Percentiles rank a stretch among this genome's conserved stretches.
Evolutionary conservation across 306 rosid species (phyloP).

Genomic region (Pyrus communis): DNA sequence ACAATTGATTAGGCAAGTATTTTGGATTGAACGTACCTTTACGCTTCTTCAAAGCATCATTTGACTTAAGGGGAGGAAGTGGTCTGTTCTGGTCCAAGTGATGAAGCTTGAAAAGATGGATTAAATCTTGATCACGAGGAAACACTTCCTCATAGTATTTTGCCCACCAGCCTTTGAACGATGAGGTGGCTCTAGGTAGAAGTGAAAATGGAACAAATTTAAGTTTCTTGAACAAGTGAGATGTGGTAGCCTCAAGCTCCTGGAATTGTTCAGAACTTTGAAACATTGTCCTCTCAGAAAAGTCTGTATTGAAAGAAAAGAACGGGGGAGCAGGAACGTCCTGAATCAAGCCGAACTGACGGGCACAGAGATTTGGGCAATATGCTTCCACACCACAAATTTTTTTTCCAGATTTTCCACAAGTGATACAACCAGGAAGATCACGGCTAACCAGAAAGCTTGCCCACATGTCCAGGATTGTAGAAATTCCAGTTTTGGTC

Average conservation of each 20-base stretch:
- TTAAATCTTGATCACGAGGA: background rate
- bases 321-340: background rate
- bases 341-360: constrained; percentile 1
- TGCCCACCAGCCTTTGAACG: constrained; percentile 1
- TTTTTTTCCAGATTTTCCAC: background rate
- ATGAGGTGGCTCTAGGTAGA: background rate
- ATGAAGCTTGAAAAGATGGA: background rate
- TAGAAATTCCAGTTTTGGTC: background rate
- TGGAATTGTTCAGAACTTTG: background rate
- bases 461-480: background rate
- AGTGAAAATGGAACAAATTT: background rate
- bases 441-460: constrained; percentile 4
- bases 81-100: background rate
- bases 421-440: background rate
- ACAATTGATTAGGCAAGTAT: background rate
- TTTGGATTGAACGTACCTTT: background rate
- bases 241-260: background rate
- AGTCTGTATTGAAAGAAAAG: background rate
- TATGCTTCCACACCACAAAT: background rate
- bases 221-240: background rate
- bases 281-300: background rate
- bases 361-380: constrained; percentile 2
- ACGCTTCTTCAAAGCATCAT: background rate
- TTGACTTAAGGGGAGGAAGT: background rate
- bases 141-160: background rate